These are phyloP conservation scores for Amanita exitialis DNA, from an alignment of 768 basidiomycete species.

Conservation along the genomic window DNA sequence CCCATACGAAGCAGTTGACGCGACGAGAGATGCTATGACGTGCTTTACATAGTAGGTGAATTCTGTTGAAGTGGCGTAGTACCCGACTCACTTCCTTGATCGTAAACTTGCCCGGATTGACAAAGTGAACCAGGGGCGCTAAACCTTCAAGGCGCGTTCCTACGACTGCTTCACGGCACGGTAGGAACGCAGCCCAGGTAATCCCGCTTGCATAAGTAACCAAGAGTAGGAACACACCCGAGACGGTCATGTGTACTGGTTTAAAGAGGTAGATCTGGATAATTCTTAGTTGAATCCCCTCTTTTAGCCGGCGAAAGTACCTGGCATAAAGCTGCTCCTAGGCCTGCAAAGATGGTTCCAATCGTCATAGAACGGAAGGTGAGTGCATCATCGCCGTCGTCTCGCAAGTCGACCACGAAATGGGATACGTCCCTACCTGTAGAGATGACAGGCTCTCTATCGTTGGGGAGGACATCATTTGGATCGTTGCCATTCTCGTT, in stretches of 20 bases:
- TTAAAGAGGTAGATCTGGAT: slow-evolving; percentile 50
- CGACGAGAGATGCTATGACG: slow-evolving; percentile 43
- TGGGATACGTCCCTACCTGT: slow-evolving; percentile 23
- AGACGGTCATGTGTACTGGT: slow-evolving; percentile 39
- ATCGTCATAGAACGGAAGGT: slow-evolving; percentile 33
- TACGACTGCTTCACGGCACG: slow-evolving; percentile 27
- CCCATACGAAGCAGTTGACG: slow-evolving; percentile 44
- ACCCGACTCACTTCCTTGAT: slow-evolving; percentile 43
- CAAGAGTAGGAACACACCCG: slow-evolving; percentile 47
- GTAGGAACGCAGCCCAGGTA: slow-evolving; percentile 39
- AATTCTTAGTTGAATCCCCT: neutral
- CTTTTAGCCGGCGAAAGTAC: neutral
- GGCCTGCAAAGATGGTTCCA: slow-evolving; percentile 30
- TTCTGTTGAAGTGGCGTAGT: too few species aligned
- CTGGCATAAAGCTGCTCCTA: slow-evolving; percentile 29
- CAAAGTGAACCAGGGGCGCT: slow-evolving; percentile 29
- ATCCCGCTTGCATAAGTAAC: slow-evolving; percentile 39
- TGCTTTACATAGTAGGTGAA: slow-evolving; percentile 26
- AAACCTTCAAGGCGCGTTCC: slow-evolving; percentile 34
- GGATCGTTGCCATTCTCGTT: too few species aligned
- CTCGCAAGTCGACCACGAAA: slow-evolving; percentile 27
- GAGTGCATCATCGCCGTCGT: slow-evolving; percentile 30
- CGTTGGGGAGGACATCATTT: neutral
- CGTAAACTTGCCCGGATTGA: slow-evolving; percentile 49
- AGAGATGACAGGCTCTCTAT: slow-evolving; percentile 7